phyloP scores from a whole-genome alignment of 2,329 filamentous ascomycete genomes.

The Botrytis fragariae region DNA sequence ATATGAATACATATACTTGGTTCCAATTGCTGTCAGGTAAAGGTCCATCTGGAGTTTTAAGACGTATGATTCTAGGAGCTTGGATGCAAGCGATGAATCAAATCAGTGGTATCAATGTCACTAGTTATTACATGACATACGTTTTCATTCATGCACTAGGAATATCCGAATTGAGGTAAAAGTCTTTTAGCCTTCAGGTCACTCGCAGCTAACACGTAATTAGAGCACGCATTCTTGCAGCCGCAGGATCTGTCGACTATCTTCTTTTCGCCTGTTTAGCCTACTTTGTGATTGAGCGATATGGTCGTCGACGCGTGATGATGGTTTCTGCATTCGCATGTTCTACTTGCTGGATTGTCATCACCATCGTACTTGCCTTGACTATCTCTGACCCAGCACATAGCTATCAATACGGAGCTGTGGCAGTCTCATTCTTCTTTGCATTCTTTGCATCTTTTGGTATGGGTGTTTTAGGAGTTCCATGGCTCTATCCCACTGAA shows the following conservation, averaged over 20 bases:
- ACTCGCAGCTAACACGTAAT: conserved; percentile 4
- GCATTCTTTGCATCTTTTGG: conserved; percentile 58
- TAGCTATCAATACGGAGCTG: conserved; percentile 49
- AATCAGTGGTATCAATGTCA: conserved; percentile 44
- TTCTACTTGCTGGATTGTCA: conserved; percentile 46
- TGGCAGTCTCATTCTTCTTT: conserved; percentile 43
- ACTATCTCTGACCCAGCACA: conserved; percentile 30
- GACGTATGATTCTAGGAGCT: conserved; percentile 50
- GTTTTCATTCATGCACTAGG: conserved; percentile 45
- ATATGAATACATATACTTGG: conserved; percentile 41
- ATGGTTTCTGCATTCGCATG: conserved; percentile 41
- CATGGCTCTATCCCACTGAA: conserved; percentile 54
- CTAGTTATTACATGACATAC: conserved; percentile 41
- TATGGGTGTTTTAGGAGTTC: conserved; percentile 32
- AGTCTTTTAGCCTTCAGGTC: background rate
- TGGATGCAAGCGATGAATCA: conserved; percentile 54
- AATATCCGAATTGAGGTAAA: conserved; percentile 33
- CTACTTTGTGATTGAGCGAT: conserved; percentile 43
- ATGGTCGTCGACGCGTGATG: conserved; percentile 71
- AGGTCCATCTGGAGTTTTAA: conserved; percentile 52
- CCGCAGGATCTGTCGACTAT: conserved; percentile 49
- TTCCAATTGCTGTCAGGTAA: conserved; percentile 38
- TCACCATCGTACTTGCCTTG: conserved; percentile 38
- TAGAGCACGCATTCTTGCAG: conserved; percentile 44
- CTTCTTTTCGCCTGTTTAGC: conserved; percentile 43